Evolutionary conservation across 257 asterid species (phyloP).

Genomic region (Solanum paucissectum): DNA sequence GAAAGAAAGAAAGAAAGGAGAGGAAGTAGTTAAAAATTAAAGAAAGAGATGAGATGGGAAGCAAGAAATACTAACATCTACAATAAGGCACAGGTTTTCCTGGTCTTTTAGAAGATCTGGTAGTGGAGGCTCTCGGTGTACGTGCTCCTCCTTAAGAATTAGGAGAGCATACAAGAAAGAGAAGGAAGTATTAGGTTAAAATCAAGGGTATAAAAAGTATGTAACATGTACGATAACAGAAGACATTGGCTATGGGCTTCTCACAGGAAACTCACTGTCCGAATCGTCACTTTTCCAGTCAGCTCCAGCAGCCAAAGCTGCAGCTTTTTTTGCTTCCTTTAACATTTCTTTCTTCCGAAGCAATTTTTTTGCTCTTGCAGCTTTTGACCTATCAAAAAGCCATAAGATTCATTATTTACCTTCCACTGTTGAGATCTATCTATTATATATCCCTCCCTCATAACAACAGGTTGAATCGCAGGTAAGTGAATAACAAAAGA

Average conservation of each 20-base stretch:
- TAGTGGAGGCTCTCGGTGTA: slow-evolving; percentile 50
- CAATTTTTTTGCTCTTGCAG: slow-evolving; percentile 60
- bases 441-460: background rate
- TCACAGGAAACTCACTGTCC: slow-evolving; percentile 63
- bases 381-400: slow-evolving; percentile 40
- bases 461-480: background rate
- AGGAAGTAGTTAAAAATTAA: background rate
- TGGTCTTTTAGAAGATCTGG: slow-evolving; percentile 65
- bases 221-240: background rate
- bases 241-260: slow-evolving; percentile 7
- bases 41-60: background rate
- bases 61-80: slow-evolving; percentile 45
- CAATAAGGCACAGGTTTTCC: slow-evolving; percentile 44
- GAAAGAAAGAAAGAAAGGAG: background rate
- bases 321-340: slow-evolving; percentile 60
- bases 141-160: slow-evolving; percentile 31
- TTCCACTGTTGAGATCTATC: background rate
- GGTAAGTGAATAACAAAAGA: background rate
- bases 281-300: slow-evolving; percentile 80
- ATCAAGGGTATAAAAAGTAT: background rate
- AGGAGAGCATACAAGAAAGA: background rate
- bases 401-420: background rate
- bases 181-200: background rate
- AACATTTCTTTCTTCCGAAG: slow-evolving; percentile 46
- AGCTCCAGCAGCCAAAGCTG: slow-evolving; percentile 73